Base-by-base conservation (phyloP, 2,329 filamentous ascomycete species). In the Aspergillus proliferans region DNA sequence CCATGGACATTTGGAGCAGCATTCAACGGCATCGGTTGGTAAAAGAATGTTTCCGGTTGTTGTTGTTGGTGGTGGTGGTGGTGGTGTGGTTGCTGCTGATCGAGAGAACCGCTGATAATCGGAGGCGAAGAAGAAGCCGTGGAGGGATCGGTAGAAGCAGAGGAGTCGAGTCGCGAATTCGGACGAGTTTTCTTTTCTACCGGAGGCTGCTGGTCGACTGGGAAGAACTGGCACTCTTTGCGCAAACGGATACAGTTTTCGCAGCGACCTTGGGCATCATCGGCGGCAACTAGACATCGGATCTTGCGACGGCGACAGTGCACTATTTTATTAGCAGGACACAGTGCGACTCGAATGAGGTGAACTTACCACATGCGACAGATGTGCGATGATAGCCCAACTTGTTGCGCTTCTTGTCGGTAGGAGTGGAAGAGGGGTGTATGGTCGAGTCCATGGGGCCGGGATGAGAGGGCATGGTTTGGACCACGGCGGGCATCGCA, bases 251-350 rank as follows among this genome's bases (percentile, higher is more conserved):
- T 95, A 71, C 92, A 97, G 73, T 95, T 95, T 56, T 86, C 82
- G 71, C 92, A 97, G 55, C 90, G 84, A 42, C 84, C 84, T 62
- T 88, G 82, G 8, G 77, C 66, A 58, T 94, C 88, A 55, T 84
- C 83, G 44, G 82, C 78, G 7, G 87, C 83, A 40, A 88, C 79
- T 46, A 95, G 82, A 69, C 92, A 97, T 71, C 92, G 81, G 54
- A 97, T 97, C 72, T 97, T 97, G 59, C 92, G 85, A 65, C 88
- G 81, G 62, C 92, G 87, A 67, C 92, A 97, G 66, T 96, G 89
- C 48, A 86, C 92, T 96, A 64, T 21, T 47, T 30, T 24, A 43
- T 41, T 47, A 15, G 22, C 28, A 45, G 38, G 22, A 28, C n/a
- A 42, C 36, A 45, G 43, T 18, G 46, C 10, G 33, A 47, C 43